These are phyloP conservation scores for Patellaria atrata DNA, from an alignment of 495 filamentous ascomycete genomes.

Conservation along the genomic window DNA sequence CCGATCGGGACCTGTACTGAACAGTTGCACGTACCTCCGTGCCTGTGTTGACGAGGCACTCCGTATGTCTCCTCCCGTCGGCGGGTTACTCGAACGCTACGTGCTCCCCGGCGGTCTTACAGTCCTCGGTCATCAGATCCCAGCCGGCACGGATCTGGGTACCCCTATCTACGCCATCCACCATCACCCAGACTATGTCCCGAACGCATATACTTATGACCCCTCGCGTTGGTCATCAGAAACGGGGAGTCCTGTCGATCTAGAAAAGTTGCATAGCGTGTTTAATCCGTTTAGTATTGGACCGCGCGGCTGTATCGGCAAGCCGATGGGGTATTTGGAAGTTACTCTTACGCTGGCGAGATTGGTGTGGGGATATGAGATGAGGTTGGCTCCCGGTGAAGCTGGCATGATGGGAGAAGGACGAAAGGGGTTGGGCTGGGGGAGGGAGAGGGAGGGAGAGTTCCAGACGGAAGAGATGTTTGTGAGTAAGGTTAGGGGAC, in stretches of 20 bases:
- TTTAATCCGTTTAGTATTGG: conserved; percentile 15
- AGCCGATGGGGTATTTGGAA: conserved; percentile 12
- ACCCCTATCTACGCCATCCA: conserved; percentile 20
- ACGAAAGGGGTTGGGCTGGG: conserved; percentile 3
- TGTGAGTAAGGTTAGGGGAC: conserved; percentile 9
- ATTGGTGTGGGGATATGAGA: conserved; percentile 11
- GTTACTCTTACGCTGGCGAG: conserved; percentile 12
- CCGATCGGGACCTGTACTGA: conserved; percentile 17
- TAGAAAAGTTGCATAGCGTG: too few relatives aligned
- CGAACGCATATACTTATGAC: conserved; percentile 13
- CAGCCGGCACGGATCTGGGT: conserved; percentile 21
- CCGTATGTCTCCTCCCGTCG: conserved; percentile 20
- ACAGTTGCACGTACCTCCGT: conserved; percentile 22
- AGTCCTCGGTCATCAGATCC: conserved; percentile 16
- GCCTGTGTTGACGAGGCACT: conserved; percentile 24
- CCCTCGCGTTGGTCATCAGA: conserved; percentile 23
- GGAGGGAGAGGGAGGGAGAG: conserved; percentile 12
- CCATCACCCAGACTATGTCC: conserved; percentile 20
- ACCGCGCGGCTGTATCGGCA: conserved; percentile 10
- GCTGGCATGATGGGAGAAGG: conserved; percentile 7
- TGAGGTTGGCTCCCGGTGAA: conserved; percentile 6
- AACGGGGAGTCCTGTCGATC: too few relatives aligned
- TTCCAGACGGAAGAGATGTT: conserved; percentile 14
- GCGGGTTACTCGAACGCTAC: conserved; percentile 15
- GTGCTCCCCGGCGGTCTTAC: conserved; percentile 9